Conservation (phyloP, 306 rosid genomes). For the Oxytropis ochrocephala region DNA sequence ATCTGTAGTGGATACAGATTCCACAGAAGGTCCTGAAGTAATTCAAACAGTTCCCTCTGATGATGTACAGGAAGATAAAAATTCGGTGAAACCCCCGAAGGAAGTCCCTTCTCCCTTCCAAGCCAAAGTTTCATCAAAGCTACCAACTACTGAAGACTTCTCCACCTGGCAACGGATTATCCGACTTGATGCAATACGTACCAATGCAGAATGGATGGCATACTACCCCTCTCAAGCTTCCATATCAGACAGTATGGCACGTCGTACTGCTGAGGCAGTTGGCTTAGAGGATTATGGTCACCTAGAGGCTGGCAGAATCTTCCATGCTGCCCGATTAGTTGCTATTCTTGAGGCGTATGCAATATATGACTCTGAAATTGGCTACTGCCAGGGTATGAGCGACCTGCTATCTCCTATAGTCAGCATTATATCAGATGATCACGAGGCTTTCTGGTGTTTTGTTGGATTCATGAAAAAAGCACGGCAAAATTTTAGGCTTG, state of each 20-base stretch:
- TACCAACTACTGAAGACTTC: constrained; percentile 61
- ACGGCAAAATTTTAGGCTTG: constrained; percentile 96
- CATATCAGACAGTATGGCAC: constrained; percentile 56
- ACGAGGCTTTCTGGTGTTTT: constrained; percentile 99
- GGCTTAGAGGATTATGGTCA: constrained; percentile 92
- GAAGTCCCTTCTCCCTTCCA: constrained; percentile 50
- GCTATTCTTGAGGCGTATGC: constrained; percentile 99
- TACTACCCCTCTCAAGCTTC: constrained; percentile 61
- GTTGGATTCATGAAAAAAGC: constrained; percentile 99
- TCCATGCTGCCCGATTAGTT: constrained; percentile 90
- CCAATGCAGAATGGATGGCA: constrained; percentile 85
- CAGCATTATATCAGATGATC: constrained; percentile 74
- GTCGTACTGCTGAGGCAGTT: constrained; percentile 75
- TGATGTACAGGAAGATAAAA: constrained; percentile 54
- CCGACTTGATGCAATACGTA: constrained; percentile 91
- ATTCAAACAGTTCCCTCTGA: constrained; percentile 54
- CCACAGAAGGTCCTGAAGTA: constrained; percentile 69
- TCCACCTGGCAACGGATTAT: constrained; percentile 94
- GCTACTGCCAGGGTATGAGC: constrained; percentile 99
- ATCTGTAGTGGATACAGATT: constrained; percentile 47
- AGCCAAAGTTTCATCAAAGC: constrained; percentile 41
- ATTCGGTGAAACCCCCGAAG: constrained; percentile 35
- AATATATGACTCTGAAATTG: constrained; percentile 86
- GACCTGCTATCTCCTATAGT: constrained; percentile 94
- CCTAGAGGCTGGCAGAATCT: constrained; percentile 73